Evolutionary conservation across 2,329 filamentous ascomycete species (phyloP).

Genomic region (Fusarium sarcochroum): DNA sequence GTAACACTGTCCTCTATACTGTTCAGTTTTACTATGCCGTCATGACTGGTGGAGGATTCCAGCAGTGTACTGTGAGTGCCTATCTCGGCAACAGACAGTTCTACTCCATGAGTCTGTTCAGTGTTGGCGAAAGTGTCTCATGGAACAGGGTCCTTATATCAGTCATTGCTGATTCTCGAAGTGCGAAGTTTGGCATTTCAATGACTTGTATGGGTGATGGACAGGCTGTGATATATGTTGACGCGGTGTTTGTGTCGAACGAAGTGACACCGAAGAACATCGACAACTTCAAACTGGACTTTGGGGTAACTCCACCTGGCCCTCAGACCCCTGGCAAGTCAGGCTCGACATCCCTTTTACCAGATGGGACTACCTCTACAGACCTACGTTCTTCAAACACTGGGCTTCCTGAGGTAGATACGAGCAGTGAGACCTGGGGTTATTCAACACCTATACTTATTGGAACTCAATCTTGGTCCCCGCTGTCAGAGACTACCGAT

Average conservation of each 20-base stretch:
- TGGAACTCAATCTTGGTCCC: neutral
- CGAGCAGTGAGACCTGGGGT: neutral
- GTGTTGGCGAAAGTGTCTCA: neutral
- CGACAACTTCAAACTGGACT: slow-evolving; percentile 11
- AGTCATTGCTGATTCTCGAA: neutral
- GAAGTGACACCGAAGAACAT: slow-evolving; percentile 24
- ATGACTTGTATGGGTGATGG: slow-evolving; percentile 13
- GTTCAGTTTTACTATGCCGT: slow-evolving; percentile 29
- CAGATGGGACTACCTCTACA: too few relatives aligned
- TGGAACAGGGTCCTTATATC: slow-evolving; percentile 19
- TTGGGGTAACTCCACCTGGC: neutral
- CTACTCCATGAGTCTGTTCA: neutral
- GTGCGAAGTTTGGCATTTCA: slow-evolving; percentile 18
- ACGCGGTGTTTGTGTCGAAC: slow-evolving; percentile 30
- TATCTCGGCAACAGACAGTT: slow-evolving; percentile 5
- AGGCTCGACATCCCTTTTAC: too few relatives aligned
- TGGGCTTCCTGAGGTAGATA: neutral
- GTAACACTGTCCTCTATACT: slow-evolving; percentile 16
- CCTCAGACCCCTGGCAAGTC: neutral
- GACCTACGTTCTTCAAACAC: too few relatives aligned
- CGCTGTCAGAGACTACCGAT: neutral
- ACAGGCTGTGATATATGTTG: neutral
- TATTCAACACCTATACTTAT: neutral
- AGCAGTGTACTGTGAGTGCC: neutral
- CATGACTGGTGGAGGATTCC: neutral